Percentiles rank a stretch among this genome's conserved stretches.
phyloP scores from a whole-genome alignment of 163 green algal genomes.

The Scenedesmus sp. region DNA sequence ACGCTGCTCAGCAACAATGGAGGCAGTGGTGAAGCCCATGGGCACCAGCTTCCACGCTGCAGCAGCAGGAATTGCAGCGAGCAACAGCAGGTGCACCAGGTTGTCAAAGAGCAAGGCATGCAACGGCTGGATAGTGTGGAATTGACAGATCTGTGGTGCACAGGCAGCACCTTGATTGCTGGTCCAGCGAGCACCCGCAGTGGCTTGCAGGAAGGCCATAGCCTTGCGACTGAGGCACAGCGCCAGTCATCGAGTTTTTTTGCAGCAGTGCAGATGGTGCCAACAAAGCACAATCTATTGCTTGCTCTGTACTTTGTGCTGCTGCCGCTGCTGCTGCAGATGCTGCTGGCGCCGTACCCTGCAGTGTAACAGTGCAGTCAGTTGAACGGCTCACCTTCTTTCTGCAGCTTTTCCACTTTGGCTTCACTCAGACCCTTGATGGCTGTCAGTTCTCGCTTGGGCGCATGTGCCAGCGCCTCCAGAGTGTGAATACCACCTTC shows the following conservation, averaged over 20 bases:
- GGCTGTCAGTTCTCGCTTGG: constrained; percentile 87
- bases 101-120: no score
- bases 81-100: neutral
- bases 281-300: neutral
- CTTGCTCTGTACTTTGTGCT: neutral
- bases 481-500: constrained; percentile 91
- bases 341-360: neutral
- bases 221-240: no score
- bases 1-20: constrained; percentile 86
- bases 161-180: no score
- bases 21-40: constrained; percentile 97
- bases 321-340: neutral
- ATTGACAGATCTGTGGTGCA: no score
- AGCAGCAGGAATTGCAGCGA: neutral
- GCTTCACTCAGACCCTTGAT: constrained; percentile 98
- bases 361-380: neutral
- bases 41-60: constrained; percentile 93
- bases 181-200: neutral
- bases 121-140: no score
- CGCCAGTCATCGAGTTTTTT: no score
- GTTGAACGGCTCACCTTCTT: constrained; percentile 74
- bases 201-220: neutral
- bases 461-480: constrained; percentile 87
- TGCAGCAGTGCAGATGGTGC: no score
- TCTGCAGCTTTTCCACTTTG: constrained; percentile 97